Conservation (phyloP, 257 asterid species). For the Knoxia roxburghii region DNA sequence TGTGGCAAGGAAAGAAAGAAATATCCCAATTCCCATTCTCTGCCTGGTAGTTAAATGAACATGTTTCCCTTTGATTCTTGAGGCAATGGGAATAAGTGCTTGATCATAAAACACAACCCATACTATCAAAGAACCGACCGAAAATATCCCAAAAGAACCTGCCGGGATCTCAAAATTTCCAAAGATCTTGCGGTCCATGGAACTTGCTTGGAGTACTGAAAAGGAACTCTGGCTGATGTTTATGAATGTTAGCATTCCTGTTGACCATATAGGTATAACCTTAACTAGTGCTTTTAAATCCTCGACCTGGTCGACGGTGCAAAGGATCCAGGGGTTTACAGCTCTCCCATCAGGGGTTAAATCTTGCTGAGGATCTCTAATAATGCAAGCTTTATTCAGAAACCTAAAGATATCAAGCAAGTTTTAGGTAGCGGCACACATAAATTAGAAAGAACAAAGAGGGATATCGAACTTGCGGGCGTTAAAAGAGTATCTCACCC, state of each 20-base stretch:
- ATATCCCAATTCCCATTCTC: slow-evolving; percentile 68
- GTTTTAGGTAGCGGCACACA: too few relatives aligned
- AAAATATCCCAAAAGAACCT: slow-evolving; percentile 53
- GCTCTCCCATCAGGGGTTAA: slow-evolving; percentile 36
- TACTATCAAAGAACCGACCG: slow-evolving; percentile 32
- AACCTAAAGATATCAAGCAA: slow-evolving; percentile 33
- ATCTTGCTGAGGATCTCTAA: slow-evolving; percentile 37
- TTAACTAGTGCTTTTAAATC: slow-evolving; percentile 59
- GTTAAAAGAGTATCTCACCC: slow-evolving; percentile 26
- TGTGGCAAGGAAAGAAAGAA: slow-evolving; percentile 53
- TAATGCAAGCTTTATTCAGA: slow-evolving; percentile 64
- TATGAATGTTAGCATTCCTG: slow-evolving; percentile 52
- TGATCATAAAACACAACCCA: slow-evolving; percentile 61
- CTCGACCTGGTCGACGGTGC: slow-evolving; percentile 73
- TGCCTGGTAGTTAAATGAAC: slow-evolving; percentile 27
- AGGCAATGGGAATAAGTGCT: slow-evolving; percentile 49
- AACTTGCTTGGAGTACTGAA: slow-evolving; percentile 57
- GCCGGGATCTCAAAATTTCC: slow-evolving; percentile 59
- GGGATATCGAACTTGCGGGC: background rate
- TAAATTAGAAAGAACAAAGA: background rate
- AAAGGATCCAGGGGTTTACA: slow-evolving; percentile 50
- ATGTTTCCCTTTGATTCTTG: slow-evolving; percentile 37
- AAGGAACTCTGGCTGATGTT: slow-evolving; percentile 51
- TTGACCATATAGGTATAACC: slow-evolving; percentile 66
- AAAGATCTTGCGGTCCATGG: slow-evolving; percentile 50